These are phyloP conservation scores for Aphanomyces stellatus DNA, from an alignment of 352 stramenopile species.

Conservation along the genomic window DNA sequence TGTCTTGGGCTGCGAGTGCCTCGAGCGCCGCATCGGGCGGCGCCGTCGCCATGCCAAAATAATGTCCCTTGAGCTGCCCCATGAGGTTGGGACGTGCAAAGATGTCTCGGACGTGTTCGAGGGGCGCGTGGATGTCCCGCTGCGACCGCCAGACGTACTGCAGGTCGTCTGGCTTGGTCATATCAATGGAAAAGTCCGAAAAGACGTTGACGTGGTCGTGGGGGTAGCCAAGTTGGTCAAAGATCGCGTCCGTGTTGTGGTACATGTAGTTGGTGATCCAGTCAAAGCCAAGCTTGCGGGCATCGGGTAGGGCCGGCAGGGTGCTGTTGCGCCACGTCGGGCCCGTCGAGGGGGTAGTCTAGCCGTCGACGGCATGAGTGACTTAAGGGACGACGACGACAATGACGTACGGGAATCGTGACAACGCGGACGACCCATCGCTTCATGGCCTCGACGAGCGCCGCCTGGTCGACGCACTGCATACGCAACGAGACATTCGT, in stretches of 20 bases:
- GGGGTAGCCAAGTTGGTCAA: background rate
- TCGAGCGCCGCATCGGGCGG: too few species aligned
- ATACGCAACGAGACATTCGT: background rate
- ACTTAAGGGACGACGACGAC: too few species aligned
- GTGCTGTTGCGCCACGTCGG: too few species aligned
- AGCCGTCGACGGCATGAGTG: too few species aligned
- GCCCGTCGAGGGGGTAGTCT: too few species aligned
- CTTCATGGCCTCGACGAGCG: background rate
- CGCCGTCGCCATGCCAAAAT: too few species aligned
- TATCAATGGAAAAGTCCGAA: background rate
- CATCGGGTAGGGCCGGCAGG: too few species aligned
- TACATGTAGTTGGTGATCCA: conserved; percentile 1
- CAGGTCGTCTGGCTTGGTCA: background rate
- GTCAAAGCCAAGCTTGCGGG: too few species aligned
- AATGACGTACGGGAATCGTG: background rate
- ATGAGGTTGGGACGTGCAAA: background rate
- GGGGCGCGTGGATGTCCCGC: background rate
- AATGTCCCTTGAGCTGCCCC: background rate
- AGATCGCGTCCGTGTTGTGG: background rate
- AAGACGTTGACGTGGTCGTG: background rate
- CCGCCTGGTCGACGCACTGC: background rate
- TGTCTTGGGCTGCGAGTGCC: too few species aligned
- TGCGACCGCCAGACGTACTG: conserved; percentile 6
- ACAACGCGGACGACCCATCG: background rate
- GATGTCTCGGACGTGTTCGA: conserved; percentile 7